Base-by-base conservation (phyloP, 2,329 filamentous ascomycete species). In the Scedosporium aurantiacum region DNA sequence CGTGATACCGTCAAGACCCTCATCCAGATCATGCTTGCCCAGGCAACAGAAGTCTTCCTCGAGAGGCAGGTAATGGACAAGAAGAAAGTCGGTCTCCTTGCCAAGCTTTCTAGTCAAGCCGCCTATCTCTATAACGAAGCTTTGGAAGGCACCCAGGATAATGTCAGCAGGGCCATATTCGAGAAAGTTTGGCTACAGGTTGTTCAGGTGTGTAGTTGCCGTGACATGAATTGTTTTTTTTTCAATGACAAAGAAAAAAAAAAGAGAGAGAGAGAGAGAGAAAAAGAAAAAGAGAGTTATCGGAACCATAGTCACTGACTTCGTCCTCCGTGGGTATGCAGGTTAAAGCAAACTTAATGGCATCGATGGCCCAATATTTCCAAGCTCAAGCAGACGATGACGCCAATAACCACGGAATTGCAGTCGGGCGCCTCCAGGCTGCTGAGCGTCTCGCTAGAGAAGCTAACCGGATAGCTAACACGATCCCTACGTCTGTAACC, bases 31-130 rank as follows among this genome's bases (percentile, higher is more conserved):
- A 97, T 91, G 82, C 83, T 99, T 61, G 95, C 93, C 1, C 94
- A 99, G 74, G 93, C 89, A 3, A 95, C 99, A 73, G 94, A 99
- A 73, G 91, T 97, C 2, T 99, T 99, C 68, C 79, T 99, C 32
- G 95, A 99, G 76, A 97, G 97, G 76, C 94, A 97, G 74, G 85
- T 96, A 65, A 82, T 87, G 14, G 94, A 97, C 71, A 85, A 89
- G 65, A 99, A 97, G 77, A 99, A 97, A 75, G 84, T 90, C 28
- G 93, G 89, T 5, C 78, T 99, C 65, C 76, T 99, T 64, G 95
- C 94, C 3, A 99, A 99, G 73, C 78, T 99, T 61, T 90, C 94
- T 14, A 91, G 91, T 61, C 94, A 99, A 69, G 90, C 93, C 2
- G 89, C 88, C 3, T 92, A 90, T 70, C 76, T 99, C 2, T 99